Evolutionary conservation across 805 yeast genomes (phyloP).

Genomic region (Metschnikowia picachoensis): DNA sequence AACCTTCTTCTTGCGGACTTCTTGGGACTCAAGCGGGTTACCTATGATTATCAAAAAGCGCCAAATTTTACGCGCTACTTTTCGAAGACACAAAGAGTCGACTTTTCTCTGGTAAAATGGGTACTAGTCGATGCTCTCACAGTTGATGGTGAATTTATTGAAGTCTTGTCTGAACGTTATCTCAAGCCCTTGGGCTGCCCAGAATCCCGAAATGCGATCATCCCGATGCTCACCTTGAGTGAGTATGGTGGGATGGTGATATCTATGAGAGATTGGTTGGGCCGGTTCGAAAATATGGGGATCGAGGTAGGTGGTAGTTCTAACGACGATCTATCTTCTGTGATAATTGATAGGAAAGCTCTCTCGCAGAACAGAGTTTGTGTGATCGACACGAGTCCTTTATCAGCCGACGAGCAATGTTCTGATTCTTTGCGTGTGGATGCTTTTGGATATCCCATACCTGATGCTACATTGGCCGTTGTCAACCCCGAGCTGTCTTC

Average conservation of each 20-base stretch:
- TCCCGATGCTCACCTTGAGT: constrained; percentile 83
- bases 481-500: constrained; percentile 90
- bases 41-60: constrained; percentile 85
- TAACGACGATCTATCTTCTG: constrained; percentile 48
- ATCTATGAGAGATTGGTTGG: constrained; percentile 88
- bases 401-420: constrained; percentile 38
- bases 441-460: constrained; percentile 90
- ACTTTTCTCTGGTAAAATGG: constrained; percentile 79
- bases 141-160: constrained; percentile 90
- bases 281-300: constrained; percentile 61
- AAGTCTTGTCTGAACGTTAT: constrained; percentile 85
- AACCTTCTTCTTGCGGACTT: constrained; percentile 81
- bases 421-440: constrained; percentile 62
- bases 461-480: constrained; percentile 89
- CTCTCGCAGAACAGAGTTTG: constrained; percentile 69
- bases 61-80: constrained; percentile 82
- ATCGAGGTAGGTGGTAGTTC: constrained; percentile 34
- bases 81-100: constrained; percentile 69
- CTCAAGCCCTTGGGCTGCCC: constrained; percentile 84
- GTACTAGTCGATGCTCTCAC: constrained; percentile 84
- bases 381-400: constrained; percentile 56
- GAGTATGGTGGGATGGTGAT: constrained; percentile 97
- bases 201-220: constrained; percentile 68
- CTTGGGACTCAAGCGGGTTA: constrained; percentile 82
- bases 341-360: constrained; percentile 68